A percentile compares a stretch with the other conserved stretches of the same genome.
Evolutionary conservation across 2,329 filamentous ascomycete species (phyloP).

Genomic region (Cladosporium oxysporum): DNA sequence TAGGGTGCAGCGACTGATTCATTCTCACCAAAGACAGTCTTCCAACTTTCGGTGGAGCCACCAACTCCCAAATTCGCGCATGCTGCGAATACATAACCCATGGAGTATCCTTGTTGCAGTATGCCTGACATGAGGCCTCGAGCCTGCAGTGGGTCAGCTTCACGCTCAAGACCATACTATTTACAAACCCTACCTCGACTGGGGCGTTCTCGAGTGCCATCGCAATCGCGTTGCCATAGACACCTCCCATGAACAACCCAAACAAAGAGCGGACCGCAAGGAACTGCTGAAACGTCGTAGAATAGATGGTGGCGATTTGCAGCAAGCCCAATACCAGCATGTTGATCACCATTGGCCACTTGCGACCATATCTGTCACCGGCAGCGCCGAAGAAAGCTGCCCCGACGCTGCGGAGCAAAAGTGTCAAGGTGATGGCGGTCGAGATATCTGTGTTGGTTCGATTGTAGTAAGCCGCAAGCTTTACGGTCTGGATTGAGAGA

Average conservation of each 20-base stretch:
- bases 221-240: conserved; percentile 73
- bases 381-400: conserved; percentile 75
- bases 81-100: conserved; percentile 78
- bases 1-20: too few species aligned
- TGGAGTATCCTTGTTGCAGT: conserved; percentile 74
- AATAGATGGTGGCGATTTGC: conserved; percentile 78
- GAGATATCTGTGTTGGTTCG: conserved; percentile 68
- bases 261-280: conserved; percentile 73
- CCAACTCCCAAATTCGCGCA: conserved; percentile 74
- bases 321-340: conserved; percentile 71
- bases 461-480: conserved; percentile 62
- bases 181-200: conserved; percentile 40
- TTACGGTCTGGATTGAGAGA: conserved; percentile 74
- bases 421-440: conserved; percentile 73
- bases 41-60: conserved; percentile 65
- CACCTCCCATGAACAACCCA: conserved; percentile 78
- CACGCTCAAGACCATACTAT: not conserved
- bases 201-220: conserved; percentile 78
- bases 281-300: conserved; percentile 69
- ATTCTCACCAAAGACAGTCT: conserved; percentile 48
- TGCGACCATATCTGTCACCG: conserved; percentile 70
- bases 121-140: conserved; percentile 81
- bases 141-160: conserved; percentile 41
- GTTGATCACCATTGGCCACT: conserved; percentile 67
- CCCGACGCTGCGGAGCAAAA: conserved; percentile 73